Percentiles rank a stretch among this genome's conserved stretches.
phyloP scores from a whole-genome alignment of 352 stramenopile genomes.

The Halophytophthora batemanensis region DNA sequence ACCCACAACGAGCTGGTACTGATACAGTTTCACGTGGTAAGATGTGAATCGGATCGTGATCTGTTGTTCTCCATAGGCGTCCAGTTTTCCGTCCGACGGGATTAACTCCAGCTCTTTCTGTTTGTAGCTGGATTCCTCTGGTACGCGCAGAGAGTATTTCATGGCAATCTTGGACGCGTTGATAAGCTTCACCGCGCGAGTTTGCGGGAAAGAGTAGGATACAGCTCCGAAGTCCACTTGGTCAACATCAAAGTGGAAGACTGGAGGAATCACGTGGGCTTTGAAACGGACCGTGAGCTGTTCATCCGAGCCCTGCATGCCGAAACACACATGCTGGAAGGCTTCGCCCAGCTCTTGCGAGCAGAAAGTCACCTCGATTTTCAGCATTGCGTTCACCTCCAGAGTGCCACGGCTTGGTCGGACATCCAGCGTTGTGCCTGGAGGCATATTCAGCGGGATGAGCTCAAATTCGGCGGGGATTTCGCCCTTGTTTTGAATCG shows the following conservation, averaged over 20 bases:
- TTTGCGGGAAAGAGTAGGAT: slow-evolving; percentile 89
- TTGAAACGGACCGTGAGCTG: slow-evolving; percentile 82
- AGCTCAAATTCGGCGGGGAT: slow-evolving; percentile 86
- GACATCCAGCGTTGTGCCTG: slow-evolving; percentile 38
- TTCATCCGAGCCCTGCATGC: slow-evolving; percentile 86
- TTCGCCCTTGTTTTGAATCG: slow-evolving; percentile 93
- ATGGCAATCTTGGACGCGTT: slow-evolving; percentile 95
- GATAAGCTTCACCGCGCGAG: slow-evolving; percentile 68
- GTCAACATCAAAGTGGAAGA: slow-evolving; percentile 91
- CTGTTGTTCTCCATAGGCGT: slow-evolving; percentile 74
- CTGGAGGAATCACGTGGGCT: slow-evolving; percentile 90
- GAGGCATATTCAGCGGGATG: slow-evolving; percentile 33
- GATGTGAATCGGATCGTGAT: slow-evolving; percentile 88
- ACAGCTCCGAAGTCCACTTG: slow-evolving; percentile 91
- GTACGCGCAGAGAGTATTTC: slow-evolving; percentile 86
- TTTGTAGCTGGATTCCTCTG: slow-evolving; percentile 89
- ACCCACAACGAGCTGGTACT: slow-evolving; percentile 91
- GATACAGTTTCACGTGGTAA: slow-evolving; percentile 88
- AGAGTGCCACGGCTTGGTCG: slow-evolving; percentile 53
- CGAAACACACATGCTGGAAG: slow-evolving; percentile 81
- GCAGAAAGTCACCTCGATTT: slow-evolving; percentile 85
- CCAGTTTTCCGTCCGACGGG: slow-evolving; percentile 70
- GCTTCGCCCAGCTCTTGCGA: slow-evolving; percentile 87
- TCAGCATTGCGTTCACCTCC: slow-evolving; percentile 74
- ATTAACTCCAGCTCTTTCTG: slow-evolving; percentile 90